These are phyloP conservation scores for Hippophae gyantsensis DNA, from an alignment of 306 rosid genomes.

Conservation along the genomic window DNA sequence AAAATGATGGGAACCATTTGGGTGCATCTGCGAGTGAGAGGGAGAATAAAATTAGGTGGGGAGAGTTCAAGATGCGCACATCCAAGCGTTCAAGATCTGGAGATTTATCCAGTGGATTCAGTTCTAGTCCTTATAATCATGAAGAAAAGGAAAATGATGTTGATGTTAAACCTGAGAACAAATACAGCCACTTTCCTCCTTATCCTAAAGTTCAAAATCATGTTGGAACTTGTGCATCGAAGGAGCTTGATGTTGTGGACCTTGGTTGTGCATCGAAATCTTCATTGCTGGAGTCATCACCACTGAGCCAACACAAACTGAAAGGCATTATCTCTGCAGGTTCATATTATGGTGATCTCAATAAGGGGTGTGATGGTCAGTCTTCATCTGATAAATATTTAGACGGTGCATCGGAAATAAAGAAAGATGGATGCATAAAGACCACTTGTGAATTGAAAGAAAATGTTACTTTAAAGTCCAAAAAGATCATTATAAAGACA, in stretches of 20 bases:
- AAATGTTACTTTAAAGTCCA: constrained; percentile 41
- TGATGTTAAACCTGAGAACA: constrained; percentile 21
- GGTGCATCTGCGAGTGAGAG: constrained; percentile 23
- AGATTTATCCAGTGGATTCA: constrained; percentile 23
- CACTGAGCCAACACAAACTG: constrained; percentile 17
- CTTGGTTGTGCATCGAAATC: constrained; percentile 21
- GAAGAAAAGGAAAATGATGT: constrained; percentile 19
- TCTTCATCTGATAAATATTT: constrained; percentile 24
- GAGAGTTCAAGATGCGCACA: constrained; percentile 26
- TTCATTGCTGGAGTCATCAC: constrained; percentile 23
- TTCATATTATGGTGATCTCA: constrained; percentile 22
- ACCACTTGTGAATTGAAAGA: constrained; percentile 29
- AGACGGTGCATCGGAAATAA: constrained; percentile 22
- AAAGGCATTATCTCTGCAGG: constrained; percentile 21
- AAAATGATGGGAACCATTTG: constrained; percentile 19
- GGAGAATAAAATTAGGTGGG: constrained; percentile 26
- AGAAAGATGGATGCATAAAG: constrained; percentile 23
- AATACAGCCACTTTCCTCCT: constrained; percentile 14
- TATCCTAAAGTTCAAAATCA: constrained; percentile 1
- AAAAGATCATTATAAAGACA: constrained; percentile 36
- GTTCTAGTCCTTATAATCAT: constrained; percentile 22
- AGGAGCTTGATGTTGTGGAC: constrained; percentile 16
- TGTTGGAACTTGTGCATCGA: constrained; percentile 18
- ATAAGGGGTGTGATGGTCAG: constrained; percentile 19
- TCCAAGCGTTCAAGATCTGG: constrained; percentile 30